phyloP scores from a whole-genome alignment of 257 asterid species.

The Prunella vulgaris region DNA sequence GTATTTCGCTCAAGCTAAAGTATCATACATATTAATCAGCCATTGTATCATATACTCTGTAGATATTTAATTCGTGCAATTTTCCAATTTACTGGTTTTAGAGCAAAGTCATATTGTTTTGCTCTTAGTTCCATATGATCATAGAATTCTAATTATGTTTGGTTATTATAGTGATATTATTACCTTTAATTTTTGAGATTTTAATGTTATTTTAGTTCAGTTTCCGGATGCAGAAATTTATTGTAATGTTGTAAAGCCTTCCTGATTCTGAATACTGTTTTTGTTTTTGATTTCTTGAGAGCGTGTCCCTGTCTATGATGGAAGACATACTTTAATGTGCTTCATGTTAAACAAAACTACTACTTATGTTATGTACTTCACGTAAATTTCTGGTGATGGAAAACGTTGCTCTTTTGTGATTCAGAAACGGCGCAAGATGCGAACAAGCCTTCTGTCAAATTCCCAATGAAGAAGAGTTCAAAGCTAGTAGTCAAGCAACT shows the following conservation, averaged over 20 bases:
- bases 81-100: neutral
- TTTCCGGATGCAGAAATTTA: neutral
- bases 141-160: neutral
- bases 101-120: neutral
- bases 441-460: slow-evolving; percentile 36
- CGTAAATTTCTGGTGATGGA: slow-evolving; percentile 7
- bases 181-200: neutral
- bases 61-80: neutral
- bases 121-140: neutral
- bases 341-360: neutral
- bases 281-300: neutral
- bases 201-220: neutral
- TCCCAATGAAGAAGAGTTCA: slow-evolving; percentile 65
- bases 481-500: slow-evolving; percentile 45
- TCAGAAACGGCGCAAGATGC: slow-evolving; percentile 33
- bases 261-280: neutral
- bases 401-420: neutral
- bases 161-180: neutral
- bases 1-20: neutral
- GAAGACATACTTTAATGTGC: neutral
- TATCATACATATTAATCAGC: neutral
- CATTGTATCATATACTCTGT: neutral
- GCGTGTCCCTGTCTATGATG: neutral
- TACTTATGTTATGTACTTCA: neutral
- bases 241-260: neutral